Evolutionary conservation across 2,329 filamentous ascomycete species (phyloP).

Genomic region (Cercospora canescens): DNA sequence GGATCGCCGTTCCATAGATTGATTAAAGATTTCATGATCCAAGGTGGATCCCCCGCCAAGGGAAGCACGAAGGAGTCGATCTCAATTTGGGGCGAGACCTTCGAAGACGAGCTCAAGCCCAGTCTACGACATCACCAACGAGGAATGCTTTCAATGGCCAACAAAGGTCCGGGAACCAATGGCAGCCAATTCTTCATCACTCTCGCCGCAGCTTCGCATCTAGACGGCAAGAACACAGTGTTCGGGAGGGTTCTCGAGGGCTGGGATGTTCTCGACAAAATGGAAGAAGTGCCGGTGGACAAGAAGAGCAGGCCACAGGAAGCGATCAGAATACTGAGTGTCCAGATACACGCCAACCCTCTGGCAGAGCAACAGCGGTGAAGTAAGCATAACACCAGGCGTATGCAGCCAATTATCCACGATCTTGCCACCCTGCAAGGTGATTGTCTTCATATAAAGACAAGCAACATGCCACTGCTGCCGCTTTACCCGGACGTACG

Average conservation of each 20-base stretch:
- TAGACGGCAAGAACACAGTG: conserved; percentile 82
- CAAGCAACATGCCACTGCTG: background rate
- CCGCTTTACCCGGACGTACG: background rate
- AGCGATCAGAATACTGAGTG: conserved; percentile 63
- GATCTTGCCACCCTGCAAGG: background rate
- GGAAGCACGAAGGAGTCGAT: conserved; percentile 45
- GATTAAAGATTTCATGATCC: conserved; percentile 79
- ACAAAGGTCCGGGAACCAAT: conserved; percentile 89
- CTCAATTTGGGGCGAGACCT: conserved; percentile 71
- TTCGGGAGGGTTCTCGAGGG: conserved; percentile 70
- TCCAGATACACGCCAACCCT: conserved; percentile 79
- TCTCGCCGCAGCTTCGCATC: conserved; percentile 73
- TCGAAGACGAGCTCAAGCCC: conserved; percentile 78
- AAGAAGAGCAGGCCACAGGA: conserved; percentile 75
- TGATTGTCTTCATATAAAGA: background rate
- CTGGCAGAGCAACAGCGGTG: conserved; percentile 53
- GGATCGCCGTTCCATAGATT: conserved; percentile 75
- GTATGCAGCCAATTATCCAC: background rate
- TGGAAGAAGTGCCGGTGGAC: conserved; percentile 73
- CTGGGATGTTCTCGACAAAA: conserved; percentile 64
- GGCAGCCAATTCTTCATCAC: conserved; percentile 86
- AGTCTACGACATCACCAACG: conserved; percentile 85
- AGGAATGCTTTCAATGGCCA: conserved; percentile 93
- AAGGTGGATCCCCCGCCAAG: conserved; percentile 63
- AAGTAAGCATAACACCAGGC: conserved; percentile 8